Evolutionary conservation across 306 rosid genomes (phyloP).

Genomic region (Castanea crenata): DNA sequence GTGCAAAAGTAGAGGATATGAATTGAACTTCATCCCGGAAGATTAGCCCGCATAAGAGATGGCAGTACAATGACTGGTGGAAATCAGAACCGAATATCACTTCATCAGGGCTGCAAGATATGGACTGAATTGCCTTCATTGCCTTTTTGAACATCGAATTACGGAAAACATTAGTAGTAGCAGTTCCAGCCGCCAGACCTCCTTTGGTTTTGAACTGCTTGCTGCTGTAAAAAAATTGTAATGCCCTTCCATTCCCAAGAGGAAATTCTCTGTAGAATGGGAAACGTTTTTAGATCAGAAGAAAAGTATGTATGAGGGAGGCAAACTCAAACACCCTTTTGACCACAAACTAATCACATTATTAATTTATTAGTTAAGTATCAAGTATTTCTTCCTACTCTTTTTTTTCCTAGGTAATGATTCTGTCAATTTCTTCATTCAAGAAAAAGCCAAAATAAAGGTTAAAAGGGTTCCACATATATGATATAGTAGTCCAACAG

Average conservation of each 20-base stretch:
- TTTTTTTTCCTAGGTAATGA: background rate
- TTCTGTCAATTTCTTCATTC: background rate
- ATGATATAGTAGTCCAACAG: background rate
- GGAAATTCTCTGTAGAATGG: slow-evolving; percentile 66
- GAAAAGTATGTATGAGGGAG: background rate
- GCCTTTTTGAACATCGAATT: slow-evolving; percentile 26
- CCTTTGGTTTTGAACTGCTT: slow-evolving; percentile 69
- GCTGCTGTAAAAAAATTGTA: slow-evolving; percentile 78
- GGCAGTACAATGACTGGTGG: slow-evolving; percentile 86
- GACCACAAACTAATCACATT: background rate
- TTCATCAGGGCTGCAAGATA: slow-evolving; percentile 75
- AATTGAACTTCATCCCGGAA: slow-evolving; percentile 57
- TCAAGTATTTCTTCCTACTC: background rate
- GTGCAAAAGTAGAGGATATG: slow-evolving; percentile 72
- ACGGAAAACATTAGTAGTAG: slow-evolving; percentile 75
- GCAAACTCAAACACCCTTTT: background rate
- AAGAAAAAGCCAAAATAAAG: background rate
- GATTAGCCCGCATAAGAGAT: slow-evolving; percentile 80
- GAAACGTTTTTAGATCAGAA: slow-evolving; percentile 9
- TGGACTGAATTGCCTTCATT: slow-evolving; percentile 57
- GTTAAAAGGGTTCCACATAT: background rate
- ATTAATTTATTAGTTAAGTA: background rate
- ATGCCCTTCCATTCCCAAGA: slow-evolving; percentile 66
- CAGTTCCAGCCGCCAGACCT: slow-evolving; percentile 78
- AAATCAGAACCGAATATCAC: slow-evolving; percentile 84